A percentile compares a stretch with the other conserved stretches of the same genome.
phyloP scores from a whole-genome alignment of 2,329 filamentous ascomycete species.

The Exophiala calicioides region DNA sequence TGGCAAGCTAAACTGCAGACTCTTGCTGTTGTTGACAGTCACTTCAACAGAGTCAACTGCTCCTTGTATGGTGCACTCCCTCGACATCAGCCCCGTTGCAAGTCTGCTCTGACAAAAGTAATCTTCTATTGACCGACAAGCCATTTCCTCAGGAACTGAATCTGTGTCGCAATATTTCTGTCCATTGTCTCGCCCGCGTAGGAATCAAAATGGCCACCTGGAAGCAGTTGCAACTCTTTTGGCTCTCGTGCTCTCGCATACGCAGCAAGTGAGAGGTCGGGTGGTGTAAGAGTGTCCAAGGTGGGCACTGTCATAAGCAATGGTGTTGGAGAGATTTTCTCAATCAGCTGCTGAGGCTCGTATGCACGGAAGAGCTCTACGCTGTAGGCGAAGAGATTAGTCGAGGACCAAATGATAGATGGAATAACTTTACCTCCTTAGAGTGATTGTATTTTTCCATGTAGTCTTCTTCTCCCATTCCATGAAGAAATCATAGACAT shows the following conservation, averaged over 20 bases:
- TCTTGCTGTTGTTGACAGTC: too few species aligned
- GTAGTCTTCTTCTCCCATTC: slow-evolving; percentile 34
- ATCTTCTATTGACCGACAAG: neutral
- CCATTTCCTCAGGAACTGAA: slow-evolving; percentile 35
- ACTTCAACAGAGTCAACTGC: too few species aligned
- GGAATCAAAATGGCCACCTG: slow-evolving; percentile 43
- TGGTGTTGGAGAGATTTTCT: slow-evolving; percentile 42
- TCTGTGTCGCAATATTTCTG: slow-evolving; percentile 33
- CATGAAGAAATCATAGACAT: slow-evolving; percentile 38
- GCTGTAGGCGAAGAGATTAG: too few species aligned
- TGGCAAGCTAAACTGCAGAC: too few species aligned
- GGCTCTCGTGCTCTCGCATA: slow-evolving; percentile 40
- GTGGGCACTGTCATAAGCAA: slow-evolving; percentile 39
- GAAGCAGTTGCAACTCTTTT: slow-evolving; percentile 40
- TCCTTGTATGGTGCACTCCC: too few species aligned
- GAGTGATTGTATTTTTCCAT: slow-evolving; percentile 44
- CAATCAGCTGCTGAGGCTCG: slow-evolving; percentile 31
- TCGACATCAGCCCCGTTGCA: too few species aligned
- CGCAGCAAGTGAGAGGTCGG: slow-evolving; percentile 37
- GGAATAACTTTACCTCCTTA: slow-evolving; percentile 31
- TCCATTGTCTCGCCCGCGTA: slow-evolving; percentile 34
- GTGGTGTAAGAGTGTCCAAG: slow-evolving; percentile 36
- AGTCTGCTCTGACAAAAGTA: too few species aligned
- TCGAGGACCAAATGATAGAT: too few species aligned
- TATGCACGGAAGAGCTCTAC: slow-evolving; percentile 20